Evolutionary conservation across 441 rosid species (phyloP).

Genomic region (Gossypium davidsonii): DNA sequence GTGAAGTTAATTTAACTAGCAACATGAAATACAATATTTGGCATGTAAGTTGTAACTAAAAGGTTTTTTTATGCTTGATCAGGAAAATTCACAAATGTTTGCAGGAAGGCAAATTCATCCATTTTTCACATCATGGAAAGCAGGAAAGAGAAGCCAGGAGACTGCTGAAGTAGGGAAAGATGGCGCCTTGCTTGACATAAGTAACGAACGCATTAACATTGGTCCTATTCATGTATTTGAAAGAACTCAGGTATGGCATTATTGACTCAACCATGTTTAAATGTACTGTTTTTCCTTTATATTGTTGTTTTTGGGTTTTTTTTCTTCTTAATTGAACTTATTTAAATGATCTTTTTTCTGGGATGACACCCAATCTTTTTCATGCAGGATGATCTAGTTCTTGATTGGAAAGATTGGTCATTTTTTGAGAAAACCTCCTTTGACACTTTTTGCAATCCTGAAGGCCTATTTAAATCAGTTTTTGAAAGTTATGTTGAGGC

Average conservation of each 20-base stretch:
- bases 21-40: not conserved
- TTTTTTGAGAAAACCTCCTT: slow-evolving; percentile 35
- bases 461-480: slow-evolving; percentile 26
- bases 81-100: slow-evolving; percentile 69
- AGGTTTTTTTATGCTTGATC: slow-evolving; percentile 24
- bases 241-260: slow-evolving; percentile 41
- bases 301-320: not conserved
- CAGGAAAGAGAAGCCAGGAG: slow-evolving; percentile 44
- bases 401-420: slow-evolving; percentile 78
- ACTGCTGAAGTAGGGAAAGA: slow-evolving; percentile 26
- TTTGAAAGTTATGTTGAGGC: slow-evolving; percentile 28
- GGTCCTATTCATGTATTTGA: slow-evolving; percentile 95
- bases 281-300: not conserved
- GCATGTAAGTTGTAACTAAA: not conserved
- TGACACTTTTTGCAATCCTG: slow-evolving; percentile 16
- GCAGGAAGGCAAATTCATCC: slow-evolving; percentile 82
- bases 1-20: not conserved
- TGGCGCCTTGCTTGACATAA: slow-evolving; percentile 25
- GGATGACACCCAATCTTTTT: not conserved
- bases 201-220: slow-evolving; percentile 23
- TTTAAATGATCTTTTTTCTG: not conserved
- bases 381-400: slow-evolving; percentile 40
- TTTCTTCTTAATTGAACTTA: not conserved
- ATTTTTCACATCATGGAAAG: slow-evolving; percentile 59
- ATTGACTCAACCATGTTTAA: not conserved